phyloP scores from a whole-genome alignment of 163 green algal species.

The Chlamydomonas reinhardtii region DNA sequence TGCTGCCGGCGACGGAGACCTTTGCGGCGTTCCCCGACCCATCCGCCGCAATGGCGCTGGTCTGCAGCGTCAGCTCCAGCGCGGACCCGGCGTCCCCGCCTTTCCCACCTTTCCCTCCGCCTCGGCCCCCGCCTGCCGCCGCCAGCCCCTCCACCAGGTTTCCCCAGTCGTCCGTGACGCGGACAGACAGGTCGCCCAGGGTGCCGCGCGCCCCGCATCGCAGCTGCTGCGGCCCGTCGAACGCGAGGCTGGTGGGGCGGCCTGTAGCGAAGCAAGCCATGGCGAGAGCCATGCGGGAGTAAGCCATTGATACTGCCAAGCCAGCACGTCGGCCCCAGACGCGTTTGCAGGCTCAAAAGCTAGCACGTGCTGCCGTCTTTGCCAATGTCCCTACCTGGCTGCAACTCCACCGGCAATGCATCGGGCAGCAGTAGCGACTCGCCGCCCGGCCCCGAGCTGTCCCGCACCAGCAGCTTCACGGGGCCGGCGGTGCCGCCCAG shows the following conservation, averaged over 20 bases:
- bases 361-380: no score
- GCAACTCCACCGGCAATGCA: conserved; percentile 68
- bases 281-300: no score
- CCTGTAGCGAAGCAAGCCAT: background rate
- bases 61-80: conserved; percentile 70
- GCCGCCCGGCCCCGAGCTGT: conserved; percentile 13
- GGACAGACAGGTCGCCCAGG: conserved; percentile 66
- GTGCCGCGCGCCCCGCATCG: conserved; percentile 60
- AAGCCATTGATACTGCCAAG: no score
- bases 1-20: conserved; percentile 65
- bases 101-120: background rate
- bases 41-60: conserved; percentile 62
- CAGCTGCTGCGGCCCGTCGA: conserved; percentile 62
- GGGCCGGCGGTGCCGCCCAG: conserved; percentile 57
- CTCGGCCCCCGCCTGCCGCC: background rate
- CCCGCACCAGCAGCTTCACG: conserved; percentile 32
- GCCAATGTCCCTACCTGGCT: no score
- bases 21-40: conserved; percentile 60
- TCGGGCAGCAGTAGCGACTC: conserved; percentile 63
- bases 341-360: no score
- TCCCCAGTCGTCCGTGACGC: conserved; percentile 66
- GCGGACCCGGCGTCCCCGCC: background rate
- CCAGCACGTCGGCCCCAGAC: no score
- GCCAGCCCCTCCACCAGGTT: conserved; percentile 58
- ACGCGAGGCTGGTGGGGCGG: conserved; percentile 47